phyloP scores from a whole-genome alignment of 2,329 filamentous ascomycete species.

The Colletotrichum endophyticum region DNA sequence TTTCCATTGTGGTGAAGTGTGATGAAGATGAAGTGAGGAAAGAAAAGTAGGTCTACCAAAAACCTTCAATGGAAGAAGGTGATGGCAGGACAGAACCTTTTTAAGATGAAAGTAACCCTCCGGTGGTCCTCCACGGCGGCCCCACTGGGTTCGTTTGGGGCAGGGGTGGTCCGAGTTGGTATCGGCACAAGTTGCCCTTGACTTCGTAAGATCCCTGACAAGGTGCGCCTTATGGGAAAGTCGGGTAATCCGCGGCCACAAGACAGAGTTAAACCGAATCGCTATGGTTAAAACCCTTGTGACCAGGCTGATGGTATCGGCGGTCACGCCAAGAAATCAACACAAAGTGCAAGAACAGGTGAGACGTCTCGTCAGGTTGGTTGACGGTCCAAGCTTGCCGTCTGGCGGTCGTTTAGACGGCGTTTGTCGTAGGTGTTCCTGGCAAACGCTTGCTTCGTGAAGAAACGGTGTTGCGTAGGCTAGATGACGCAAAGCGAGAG shows the following conservation, averaged over 20 bases:
- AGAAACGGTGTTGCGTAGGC: not conserved
- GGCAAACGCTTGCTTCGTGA: not conserved
- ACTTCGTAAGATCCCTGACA: not conserved
- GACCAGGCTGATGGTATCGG: not conserved
- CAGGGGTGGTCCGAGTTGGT: constrained; percentile 2
- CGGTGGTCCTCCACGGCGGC: constrained; percentile 9
- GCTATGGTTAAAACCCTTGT: constrained; percentile 5
- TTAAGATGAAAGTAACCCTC: constrained; percentile 14
- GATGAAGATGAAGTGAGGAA: constrained; percentile 5
- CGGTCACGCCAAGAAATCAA: constrained; percentile 13
- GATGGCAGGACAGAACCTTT: constrained; percentile 3
- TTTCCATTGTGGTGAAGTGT: constrained; percentile 75
- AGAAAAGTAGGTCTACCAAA: constrained; percentile 9
- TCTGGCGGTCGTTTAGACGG: not conserved
- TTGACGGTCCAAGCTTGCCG: not conserved
- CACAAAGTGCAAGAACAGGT: not conserved
- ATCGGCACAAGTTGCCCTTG: constrained; percentile 16
- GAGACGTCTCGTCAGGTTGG: constrained; percentile 14
- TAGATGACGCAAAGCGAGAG: constrained; percentile 9
- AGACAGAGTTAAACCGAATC: not conserved
- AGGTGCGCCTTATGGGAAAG: not conserved
- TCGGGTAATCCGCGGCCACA: not conserved
- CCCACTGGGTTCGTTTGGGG: constrained; percentile 15
- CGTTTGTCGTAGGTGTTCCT: not conserved
- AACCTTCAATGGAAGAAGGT: not conserved